Evolutionary conservation across 805 yeast species (phyloP), one percentile per base, ranked within the genome.

Genomic region (Hanseniaspora vineae): DNA sequence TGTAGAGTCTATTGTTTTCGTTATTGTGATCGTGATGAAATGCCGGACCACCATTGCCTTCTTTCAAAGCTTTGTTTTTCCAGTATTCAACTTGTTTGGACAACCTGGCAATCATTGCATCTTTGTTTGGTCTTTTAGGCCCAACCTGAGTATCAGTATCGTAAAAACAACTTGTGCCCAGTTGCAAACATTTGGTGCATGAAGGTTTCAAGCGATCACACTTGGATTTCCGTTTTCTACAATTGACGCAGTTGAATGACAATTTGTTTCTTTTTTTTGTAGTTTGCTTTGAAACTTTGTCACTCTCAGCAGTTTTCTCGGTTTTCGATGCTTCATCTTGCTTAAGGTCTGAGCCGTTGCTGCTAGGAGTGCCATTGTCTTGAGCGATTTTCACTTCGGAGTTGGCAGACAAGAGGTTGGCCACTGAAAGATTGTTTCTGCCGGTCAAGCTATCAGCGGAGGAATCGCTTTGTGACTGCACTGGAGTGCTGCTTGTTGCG

Each of bases 241-340:
- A 64, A 1, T 57, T 55, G 45, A 59, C 58, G 46, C 68, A 64
- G 14, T 62, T 66, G 47, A 55, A 64, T 0, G 68, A 64, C 6
- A 64, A 46, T 44, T 66, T 53, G 42, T 64, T 57, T 37, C 68
- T 54, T 40, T 54, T 60, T 44, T 50, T 37, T 6, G 17, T 18
- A 6, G 6, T 15, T 10, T 17, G n/a, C 5, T 14, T 17, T 37
- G 40, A n/a, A 37, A 18, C 15, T 33, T 33, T n/a, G 12, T n/a
- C 37, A 10, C 14, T 33, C 4, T 23, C 29, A 4, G 29, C 29
- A 23, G 29, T 23, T 23, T 23, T 23, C 29, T 23, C 29, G 4
- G 29, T 5, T 23, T 23, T 4, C 6, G 29, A 23, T 23, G 29
- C 29, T 23, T 8, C 29, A 23, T 23, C 29, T 23, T 23, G 6